Conservation (phyloP, 176 grass and related monocot genomes). For the Musa beccarii region DNA sequence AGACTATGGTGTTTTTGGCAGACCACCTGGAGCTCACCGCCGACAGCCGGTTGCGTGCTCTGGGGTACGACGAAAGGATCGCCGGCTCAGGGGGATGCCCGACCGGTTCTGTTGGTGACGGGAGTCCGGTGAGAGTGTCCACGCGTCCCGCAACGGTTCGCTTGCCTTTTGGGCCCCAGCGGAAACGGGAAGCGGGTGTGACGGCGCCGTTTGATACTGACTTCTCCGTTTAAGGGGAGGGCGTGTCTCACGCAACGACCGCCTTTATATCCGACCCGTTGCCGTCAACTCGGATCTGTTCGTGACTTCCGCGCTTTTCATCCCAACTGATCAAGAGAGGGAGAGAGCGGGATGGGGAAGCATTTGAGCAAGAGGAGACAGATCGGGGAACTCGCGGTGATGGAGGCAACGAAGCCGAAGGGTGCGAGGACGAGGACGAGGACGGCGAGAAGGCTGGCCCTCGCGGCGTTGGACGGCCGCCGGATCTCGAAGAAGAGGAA, state of each 20-base stretch:
- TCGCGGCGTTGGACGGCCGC: neutral
- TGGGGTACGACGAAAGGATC: too few relatives aligned
- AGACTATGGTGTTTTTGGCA: neutral
- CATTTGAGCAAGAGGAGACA: neutral
- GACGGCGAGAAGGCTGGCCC: neutral
- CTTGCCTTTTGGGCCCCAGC: too few relatives aligned
- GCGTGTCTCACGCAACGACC: neutral
- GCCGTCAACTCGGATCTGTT: conserved; percentile 15
- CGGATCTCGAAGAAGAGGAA: conserved; percentile 8
- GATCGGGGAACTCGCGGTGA: neutral
- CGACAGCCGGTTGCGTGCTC: too few relatives aligned
- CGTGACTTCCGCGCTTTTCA: neutral
- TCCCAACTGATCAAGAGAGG: neutral
- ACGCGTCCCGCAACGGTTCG: too few relatives aligned
- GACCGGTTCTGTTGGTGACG: too few relatives aligned
- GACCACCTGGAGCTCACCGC: neutral
- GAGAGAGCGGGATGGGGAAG: conserved; percentile 2
- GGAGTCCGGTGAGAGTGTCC: too few relatives aligned
- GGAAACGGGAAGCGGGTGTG: neutral
- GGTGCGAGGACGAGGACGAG: neutral
- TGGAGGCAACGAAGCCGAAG: neutral
- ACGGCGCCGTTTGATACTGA: neutral
- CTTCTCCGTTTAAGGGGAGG: neutral
- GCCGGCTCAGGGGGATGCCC: too few relatives aligned
- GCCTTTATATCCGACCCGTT: neutral